Base-by-base conservation (phyloP, 768 basidiomycete species). In the Lentinula sp. region DNA sequence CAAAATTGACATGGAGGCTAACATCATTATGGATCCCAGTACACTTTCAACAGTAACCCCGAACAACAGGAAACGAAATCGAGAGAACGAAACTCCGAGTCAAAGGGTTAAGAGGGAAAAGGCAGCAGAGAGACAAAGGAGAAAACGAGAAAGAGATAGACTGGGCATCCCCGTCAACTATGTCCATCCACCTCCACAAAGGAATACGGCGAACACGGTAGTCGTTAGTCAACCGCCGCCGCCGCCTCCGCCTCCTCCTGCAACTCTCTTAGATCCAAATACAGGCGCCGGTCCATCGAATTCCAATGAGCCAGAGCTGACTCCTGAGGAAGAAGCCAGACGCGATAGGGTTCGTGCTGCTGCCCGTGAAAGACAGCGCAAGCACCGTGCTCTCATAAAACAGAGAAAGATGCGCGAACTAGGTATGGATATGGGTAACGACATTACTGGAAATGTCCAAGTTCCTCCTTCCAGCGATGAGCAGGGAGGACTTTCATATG, bases 91-190 rank as follows among this genome's bases (percentile, higher is more conserved):
- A 76, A 87, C 88, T 10, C 82, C 84, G 32, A 81, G 80, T 60
- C 88, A 90, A 74, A 78, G 84, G 65, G 78, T 83, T 66, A 93
- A 93, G 71, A 83, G 91, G 66, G 89, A 91, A 79, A 92, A 93
- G 71, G 91, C 91, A 1, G 89, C 92, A 45, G 91, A 93, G 71
- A 79, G 91, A 62, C 91, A 93, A 71, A 83, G 91, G 51, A 72
- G 89, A 63, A 93, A 93, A 71, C 85, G 91, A 54, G 91, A 91
- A 74, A 82, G 89, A 59, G 82, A 84, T 69, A 74, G 80, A 48
- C 74, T 56, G 18, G 55, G 55, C 11, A 56, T 70, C 61, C 71
- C 74, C 51, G 64, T 62, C 5, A 79, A 78, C 66, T 75, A 59
- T 69, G 70, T 51, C 67, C 70, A 50, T 68, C 68, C 75, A 45